A percentile compares a stretch with the other conserved stretches of the same genome.
Evolutionary conservation across 371 early-diverging fungal species (phyloP).

Genomic region (Mucor circinelloides): DNA sequence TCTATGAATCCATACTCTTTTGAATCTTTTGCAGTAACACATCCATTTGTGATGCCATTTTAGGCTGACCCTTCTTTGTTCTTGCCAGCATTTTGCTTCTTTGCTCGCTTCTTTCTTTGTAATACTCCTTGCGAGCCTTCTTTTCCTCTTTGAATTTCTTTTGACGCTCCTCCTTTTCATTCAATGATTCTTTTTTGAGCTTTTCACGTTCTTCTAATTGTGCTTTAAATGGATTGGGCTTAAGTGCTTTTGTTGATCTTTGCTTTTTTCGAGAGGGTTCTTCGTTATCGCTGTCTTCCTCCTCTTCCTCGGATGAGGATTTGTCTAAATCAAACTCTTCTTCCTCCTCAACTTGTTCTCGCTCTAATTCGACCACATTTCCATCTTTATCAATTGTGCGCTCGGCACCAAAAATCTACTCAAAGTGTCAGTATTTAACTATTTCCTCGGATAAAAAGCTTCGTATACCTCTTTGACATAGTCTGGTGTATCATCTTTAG

Average conservation of each 20-base stretch:
- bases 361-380: conserved; percentile 54
- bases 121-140: conserved; percentile 54
- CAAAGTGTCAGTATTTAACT: neutral
- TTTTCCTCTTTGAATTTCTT: conserved; percentile 41
- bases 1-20: conserved; percentile 25
- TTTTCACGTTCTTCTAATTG: conserved; percentile 55
- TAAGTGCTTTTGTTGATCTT: conserved; percentile 20
- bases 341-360: conserved; percentile 24
- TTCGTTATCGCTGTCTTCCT: conserved; percentile 28
- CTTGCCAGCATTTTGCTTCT: conserved; percentile 60
- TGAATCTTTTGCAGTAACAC: conserved; percentile 62
- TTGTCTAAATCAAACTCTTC: conserved; percentile 35
- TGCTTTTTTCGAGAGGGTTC: conserved; percentile 11
- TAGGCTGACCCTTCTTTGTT: conserved; percentile 66
- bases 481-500: conserved; percentile 44
- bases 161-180: conserved; percentile 38
- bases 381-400: conserved; percentile 63
- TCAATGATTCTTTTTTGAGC: conserved; percentile 42
- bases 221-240: conserved; percentile 67
- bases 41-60: conserved; percentile 66
- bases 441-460: neutral
- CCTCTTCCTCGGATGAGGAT: conserved; percentile 38
- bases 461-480: conserved; percentile 52
- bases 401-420: conserved; percentile 60
- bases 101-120: conserved; percentile 57